Percentiles rank a stretch among this genome's conserved stretches.
Evolutionary conservation across 176 grass and related monocot species (phyloP).

Genomic region (Phyllostachys edulis): DNA sequence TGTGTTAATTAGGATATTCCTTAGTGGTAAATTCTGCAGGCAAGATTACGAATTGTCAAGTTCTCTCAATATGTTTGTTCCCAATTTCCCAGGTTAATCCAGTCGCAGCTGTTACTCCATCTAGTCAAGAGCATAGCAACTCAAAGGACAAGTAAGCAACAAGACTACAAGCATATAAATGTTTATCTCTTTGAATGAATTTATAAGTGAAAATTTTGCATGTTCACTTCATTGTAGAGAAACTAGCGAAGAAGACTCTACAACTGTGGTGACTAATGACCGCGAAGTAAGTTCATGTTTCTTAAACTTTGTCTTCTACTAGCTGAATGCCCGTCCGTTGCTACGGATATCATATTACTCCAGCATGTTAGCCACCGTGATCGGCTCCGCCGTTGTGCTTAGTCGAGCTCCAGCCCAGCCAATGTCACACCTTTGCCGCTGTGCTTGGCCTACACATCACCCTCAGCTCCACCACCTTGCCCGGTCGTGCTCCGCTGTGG

Average conservation of each 20-base stretch:
- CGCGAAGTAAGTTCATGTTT: constrained; percentile 9
- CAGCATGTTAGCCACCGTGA: too few relatives aligned
- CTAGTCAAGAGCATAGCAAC: constrained; percentile 35
- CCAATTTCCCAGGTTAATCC: constrained; percentile 33
- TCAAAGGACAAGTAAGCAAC: constrained; percentile 54
- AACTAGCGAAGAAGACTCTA: background rate
- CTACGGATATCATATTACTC: too few relatives aligned
- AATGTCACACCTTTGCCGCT: too few relatives aligned
- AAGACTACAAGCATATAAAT: background rate
- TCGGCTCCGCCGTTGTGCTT: too few relatives aligned
- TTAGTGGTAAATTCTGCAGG: background rate
- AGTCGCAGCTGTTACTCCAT: constrained; percentile 25
- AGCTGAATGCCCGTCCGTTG: too few relatives aligned
- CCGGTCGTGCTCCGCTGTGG: too few relatives aligned
- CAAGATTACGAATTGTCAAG: background rate
- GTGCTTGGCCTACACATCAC: too few relatives aligned
- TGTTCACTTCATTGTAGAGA: constrained; percentile 36
- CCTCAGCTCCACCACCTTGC: too few relatives aligned
- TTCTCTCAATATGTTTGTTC: background rate
- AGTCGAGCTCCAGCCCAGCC: too few relatives aligned
- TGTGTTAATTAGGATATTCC: constrained; percentile 14
- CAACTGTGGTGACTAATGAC: too few relatives aligned
- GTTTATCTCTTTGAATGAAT: background rate
- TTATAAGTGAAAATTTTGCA: background rate
- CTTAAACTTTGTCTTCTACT: background rate